These are phyloP conservation scores for Paratinospora sagittata DNA, from an alignment of 164 flowering plant species.

Conservation along the genomic window DNA sequence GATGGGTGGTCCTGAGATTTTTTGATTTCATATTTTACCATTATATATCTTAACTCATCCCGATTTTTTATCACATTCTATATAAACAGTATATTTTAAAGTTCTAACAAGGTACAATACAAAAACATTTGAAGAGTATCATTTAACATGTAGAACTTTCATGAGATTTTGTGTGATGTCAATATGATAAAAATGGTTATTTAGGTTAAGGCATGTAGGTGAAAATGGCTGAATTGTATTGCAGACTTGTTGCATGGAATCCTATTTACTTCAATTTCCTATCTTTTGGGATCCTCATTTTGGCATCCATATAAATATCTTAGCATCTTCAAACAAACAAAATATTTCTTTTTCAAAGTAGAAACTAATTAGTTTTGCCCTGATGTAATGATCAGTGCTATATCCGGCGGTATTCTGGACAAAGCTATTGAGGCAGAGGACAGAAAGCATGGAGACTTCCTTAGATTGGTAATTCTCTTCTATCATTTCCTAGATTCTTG, in stretches of 20 bases:
- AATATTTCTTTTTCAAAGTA: neutral
- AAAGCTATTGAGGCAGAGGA: conserved; percentile 82
- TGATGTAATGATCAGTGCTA: conserved; percentile 32
- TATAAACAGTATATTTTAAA: no score
- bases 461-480: conserved; percentile 56
- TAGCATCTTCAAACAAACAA: neutral
- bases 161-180: no score
- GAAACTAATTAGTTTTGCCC: neutral
- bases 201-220: neutral
- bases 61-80: no score
- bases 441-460: conserved; percentile 60
- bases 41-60: no score
- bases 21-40: no score
- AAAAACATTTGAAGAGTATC: no score
- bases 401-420: conserved; percentile 65
- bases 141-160: no score
- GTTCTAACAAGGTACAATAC: no score
- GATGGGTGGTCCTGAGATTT: no score
- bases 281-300: neutral
- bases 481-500: neutral
- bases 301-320: neutral
- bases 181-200: no score
- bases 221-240: neutral
- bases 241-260: neutral
- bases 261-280: neutral